Base-by-base conservation (phyloP, 352 stramenopile genomes). In the Halophytophthora polymorphica region DNA sequence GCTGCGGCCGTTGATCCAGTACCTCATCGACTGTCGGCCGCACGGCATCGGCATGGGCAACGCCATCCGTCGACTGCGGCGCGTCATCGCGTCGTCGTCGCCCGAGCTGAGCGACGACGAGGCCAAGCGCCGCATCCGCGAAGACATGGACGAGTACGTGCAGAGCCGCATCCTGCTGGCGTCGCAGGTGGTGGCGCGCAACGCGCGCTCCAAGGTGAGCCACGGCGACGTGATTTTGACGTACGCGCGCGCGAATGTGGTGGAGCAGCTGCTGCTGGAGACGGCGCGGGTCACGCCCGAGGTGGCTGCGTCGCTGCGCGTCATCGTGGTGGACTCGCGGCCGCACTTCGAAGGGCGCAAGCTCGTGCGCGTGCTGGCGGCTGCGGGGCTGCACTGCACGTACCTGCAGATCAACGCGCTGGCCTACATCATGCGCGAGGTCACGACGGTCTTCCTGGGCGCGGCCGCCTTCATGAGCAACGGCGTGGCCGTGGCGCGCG, bases 1-100 rank as follows among this genome's bases (percentile, higher is more conserved):
- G 65, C 74, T 98, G 14, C 96, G 97, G 57, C 89, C 90, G 19
- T 69, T 93, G 13, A 98, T 98, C 67, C 85, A 98, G 64, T 97
- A 97, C 63, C 85, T 98, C 48, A 98, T 95, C 41, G 73, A 97
- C 60, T 98, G 93, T 67, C 82, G 94, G 25, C 90, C 90, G 23
- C 93, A 97, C 60, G 91, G 76, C 15, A 93, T 98, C 17, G 94
- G 84, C 55, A 98, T 98, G 96, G 91, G 93, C 19, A 98, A 98
- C 61, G 92, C 96, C 6, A 98, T 98, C 68, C 78, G 78, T 25
- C 74, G 76, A 18, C 52, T 98, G n/a, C 94, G 96, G 58, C 76
- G 84, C 15, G 81, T 93, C 10, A 93, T 98, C 40, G 82, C 81
- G 11, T 95, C 79, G 19, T 73, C 97, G 5, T 73, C 89, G 34